These are phyloP conservation scores for Dothideomycetes sp. DNA, from an alignment of 2,329 filamentous ascomycete genomes.

Conservation along the genomic window DNA sequence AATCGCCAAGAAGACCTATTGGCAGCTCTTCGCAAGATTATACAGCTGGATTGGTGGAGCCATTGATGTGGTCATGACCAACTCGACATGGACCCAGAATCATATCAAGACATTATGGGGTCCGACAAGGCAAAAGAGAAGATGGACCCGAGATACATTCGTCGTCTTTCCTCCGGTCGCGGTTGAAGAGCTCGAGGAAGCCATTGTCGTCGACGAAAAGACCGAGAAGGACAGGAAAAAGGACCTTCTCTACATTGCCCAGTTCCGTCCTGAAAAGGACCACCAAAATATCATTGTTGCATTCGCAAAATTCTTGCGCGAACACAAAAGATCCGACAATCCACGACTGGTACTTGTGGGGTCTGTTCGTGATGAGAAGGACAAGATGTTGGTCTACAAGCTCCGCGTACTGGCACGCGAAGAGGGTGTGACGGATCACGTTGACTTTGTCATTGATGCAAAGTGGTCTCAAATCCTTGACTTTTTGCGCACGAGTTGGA, in stretches of 20 bases:
- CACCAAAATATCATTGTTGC: slow-evolving; percentile 78
- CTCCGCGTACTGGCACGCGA: slow-evolving; percentile 79
- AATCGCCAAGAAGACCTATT: slow-evolving; percentile 67
- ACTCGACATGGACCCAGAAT: slow-evolving; percentile 84
- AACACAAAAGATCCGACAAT: slow-evolving; percentile 17
- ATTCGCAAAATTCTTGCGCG: slow-evolving; percentile 55
- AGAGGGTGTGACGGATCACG: slow-evolving; percentile 70
- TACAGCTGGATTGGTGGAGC: slow-evolving; percentile 77
- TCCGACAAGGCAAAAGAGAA: slow-evolving; percentile 29
- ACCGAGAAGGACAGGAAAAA: slow-evolving; percentile 63
- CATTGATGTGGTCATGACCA: slow-evolving; percentile 93
- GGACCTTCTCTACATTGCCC: slow-evolving; percentile 82
- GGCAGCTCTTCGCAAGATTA: slow-evolving; percentile 70
- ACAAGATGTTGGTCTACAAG: slow-evolving; percentile 78
- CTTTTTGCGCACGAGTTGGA: slow-evolving; percentile 64
- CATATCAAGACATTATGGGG: slow-evolving; percentile 80
- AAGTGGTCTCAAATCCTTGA: slow-evolving; percentile 79
- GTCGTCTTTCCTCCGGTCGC: slow-evolving; percentile 90
- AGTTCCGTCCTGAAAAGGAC: slow-evolving; percentile 97
- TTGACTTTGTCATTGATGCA: slow-evolving; percentile 83
- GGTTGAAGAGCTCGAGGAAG: slow-evolving; percentile 70
- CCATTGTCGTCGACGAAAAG: slow-evolving; percentile 59
- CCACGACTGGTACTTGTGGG: slow-evolving; percentile 77
- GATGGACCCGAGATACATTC: slow-evolving; percentile 49
- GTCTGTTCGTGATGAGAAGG: slow-evolving; percentile 76